Evolutionary conservation across 1,139 yeast species (phyloP).

Genomic region (Debaryomyces sp.): DNA sequence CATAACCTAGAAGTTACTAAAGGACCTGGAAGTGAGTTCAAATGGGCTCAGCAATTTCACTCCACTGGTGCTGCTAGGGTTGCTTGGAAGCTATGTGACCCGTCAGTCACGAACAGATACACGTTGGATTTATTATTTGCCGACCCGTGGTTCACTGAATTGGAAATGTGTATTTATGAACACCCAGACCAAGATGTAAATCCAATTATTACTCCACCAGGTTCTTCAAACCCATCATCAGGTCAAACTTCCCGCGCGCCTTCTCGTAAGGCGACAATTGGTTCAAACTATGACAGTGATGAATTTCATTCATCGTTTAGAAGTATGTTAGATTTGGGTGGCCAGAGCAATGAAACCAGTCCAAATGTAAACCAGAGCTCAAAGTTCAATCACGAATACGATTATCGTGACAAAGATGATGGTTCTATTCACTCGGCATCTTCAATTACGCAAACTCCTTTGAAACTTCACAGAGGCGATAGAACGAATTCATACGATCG

Average conservation of each 20-base stretch:
- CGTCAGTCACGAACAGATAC: conserved; percentile 55
- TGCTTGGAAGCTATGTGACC: conserved; percentile 78
- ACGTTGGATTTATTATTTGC: conserved; percentile 53
- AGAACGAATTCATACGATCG: conserved; percentile 1
- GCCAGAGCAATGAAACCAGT: conserved; percentile 5
- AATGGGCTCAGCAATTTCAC: conserved; percentile 62
- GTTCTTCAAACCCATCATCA: conserved; percentile 22
- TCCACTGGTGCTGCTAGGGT: conserved; percentile 63
- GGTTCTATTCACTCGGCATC: conserved; percentile 30
- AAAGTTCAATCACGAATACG: neutral
- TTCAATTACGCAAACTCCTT: conserved; percentile 25
- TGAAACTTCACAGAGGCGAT: conserved; percentile 13
- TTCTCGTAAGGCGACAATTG: conserved; percentile 36
- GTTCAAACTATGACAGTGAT: conserved; percentile 18
- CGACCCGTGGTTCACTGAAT: conserved; percentile 65
- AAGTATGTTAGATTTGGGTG: conserved; percentile 45
- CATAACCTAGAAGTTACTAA: conserved; percentile 43
- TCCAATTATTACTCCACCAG: conserved; percentile 38
- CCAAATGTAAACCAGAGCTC: neutral
- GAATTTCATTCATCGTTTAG: conserved; percentile 33
- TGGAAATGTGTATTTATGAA: conserved; percentile 66
- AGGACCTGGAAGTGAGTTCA: conserved; percentile 72
- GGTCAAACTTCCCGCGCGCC: conserved; percentile 34
- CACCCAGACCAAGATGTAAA: conserved; percentile 48
- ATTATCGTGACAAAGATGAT: conserved; percentile 18